A percentile compares a stretch with the other conserved stretches of the same genome.
phyloP scores from a whole-genome alignment of 352 stramenopile species.

The Phytophthora fragariae region DNA sequence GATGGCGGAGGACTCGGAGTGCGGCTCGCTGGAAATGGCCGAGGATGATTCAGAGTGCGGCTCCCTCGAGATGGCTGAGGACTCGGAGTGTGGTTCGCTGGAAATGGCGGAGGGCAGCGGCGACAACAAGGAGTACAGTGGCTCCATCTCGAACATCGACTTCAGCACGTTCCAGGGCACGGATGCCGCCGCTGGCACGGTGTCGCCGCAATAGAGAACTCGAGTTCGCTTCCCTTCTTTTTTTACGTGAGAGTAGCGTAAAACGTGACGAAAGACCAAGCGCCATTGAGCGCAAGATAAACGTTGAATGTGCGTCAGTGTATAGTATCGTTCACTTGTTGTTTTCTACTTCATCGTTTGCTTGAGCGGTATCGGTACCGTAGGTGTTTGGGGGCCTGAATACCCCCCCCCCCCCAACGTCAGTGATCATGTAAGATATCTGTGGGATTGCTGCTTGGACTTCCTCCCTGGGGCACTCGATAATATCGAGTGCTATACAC shows the following conservation, averaged over 20 bases:
- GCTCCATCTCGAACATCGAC: slow-evolving; percentile 46
- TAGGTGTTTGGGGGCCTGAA: not conserved
- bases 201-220: slow-evolving; percentile 31
- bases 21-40: slow-evolving; percentile 38
- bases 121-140: slow-evolving; percentile 29
- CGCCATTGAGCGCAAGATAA: slow-evolving; percentile 32
- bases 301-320: slow-evolving; percentile 43
- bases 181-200: slow-evolving; percentile 30
- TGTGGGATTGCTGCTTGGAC: too few relatives aligned
- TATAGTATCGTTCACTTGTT: slow-evolving; percentile 17
- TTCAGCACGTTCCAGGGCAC: slow-evolving; percentile 37
- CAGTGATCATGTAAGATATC: too few relatives aligned
- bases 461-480: too few relatives aligned
- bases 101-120: not conserved
- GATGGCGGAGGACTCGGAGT: slow-evolving; percentile 36
- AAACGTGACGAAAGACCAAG: slow-evolving; percentile 45
- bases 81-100: slow-evolving; percentile 30
- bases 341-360: not conserved
- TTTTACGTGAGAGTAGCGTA: slow-evolving; percentile 47
- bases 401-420: too few relatives aligned
- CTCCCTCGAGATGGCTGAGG: slow-evolving; percentile 41
- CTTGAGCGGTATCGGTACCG: not conserved
- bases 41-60: slow-evolving; percentile 36
- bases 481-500: too few relatives aligned
- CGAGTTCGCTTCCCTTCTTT: slow-evolving; percentile 11